Conservation (phyloP, 2,329 filamentous ascomycete genomes). For the Hypoxylon sp. region DNA sequence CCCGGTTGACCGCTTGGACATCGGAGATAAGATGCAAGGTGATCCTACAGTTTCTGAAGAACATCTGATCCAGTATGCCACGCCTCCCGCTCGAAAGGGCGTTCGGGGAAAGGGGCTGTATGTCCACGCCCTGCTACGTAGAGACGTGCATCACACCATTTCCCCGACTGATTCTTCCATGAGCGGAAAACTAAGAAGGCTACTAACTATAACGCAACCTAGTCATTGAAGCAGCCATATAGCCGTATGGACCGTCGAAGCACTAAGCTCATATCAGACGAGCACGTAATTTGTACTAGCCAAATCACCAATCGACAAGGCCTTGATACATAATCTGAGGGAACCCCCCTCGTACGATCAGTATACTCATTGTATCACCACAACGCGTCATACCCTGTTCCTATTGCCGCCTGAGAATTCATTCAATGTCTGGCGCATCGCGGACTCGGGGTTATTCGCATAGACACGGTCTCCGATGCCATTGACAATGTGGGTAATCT, state of each 20-base stretch:
- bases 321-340: slow-evolving; percentile 1
- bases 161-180: slow-evolving; percentile 13
- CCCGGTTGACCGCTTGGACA: slow-evolving; percentile 5
- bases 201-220: not conserved
- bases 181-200: slow-evolving; percentile 5
- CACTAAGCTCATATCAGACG: slow-evolving; percentile 7
- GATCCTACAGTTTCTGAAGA: slow-evolving; percentile 19
- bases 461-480: slow-evolving; percentile 51
- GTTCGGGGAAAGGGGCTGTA: not conserved
- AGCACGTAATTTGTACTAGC: slow-evolving; percentile 8
- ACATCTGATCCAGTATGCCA: slow-evolving; percentile 32
- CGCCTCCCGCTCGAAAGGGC: slow-evolving; percentile 1
- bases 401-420: slow-evolving; percentile 43
- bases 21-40: slow-evolving; percentile 32
- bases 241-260: slow-evolving; percentile 4
- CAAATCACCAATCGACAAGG: slow-evolving; percentile 2
- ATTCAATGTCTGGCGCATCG: slow-evolving; percentile 54
- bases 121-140: not conserved
- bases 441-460: slow-evolving; percentile 51
- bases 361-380: not conserved
- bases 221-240: slow-evolving; percentile 10
- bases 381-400: slow-evolving; percentile 18
- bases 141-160: slow-evolving; percentile 5
- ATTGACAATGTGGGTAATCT: slow-evolving; percentile 54
- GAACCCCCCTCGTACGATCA: slow-evolving; percentile 1